Conservation (phyloP, 768 basidiomycete genomes). For the Mycena epipterygia region DNA sequence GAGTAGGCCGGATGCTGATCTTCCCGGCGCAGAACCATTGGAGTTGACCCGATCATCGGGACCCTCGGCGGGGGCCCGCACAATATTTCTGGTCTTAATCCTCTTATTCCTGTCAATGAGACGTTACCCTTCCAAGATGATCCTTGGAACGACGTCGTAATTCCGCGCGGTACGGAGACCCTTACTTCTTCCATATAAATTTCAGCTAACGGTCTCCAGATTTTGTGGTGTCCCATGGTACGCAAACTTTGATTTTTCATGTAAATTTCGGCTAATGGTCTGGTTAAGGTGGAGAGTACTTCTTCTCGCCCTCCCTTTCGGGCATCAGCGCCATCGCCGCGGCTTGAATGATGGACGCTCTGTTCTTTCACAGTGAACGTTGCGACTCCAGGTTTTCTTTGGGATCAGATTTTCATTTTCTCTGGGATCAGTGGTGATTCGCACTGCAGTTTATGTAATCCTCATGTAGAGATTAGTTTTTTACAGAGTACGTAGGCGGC, state of each 20-base stretch:
- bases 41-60: slow-evolving; percentile 37
- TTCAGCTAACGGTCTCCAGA: background rate
- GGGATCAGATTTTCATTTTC: background rate
- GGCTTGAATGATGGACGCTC: background rate
- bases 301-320: slow-evolving; percentile 30
- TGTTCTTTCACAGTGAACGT: no score
- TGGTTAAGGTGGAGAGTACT: slow-evolving; percentile 33
- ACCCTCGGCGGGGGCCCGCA: slow-evolving; percentile 21
- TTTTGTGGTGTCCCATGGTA: slow-evolving; percentile 28
- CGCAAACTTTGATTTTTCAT: no score
- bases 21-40: slow-evolving; percentile 13
- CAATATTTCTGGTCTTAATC: slow-evolving; percentile 34
- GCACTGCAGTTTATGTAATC: no score
- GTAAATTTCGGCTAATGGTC: no score
- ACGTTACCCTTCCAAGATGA: slow-evolving; percentile 21
- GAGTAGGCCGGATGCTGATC: background rate
- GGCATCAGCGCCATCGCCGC: slow-evolving; percentile 27
- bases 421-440: no score
- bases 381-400: no score
- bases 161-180: slow-evolving; percentile 15
- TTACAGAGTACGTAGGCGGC: no score
- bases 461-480: no score
- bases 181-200: background rate
- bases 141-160: slow-evolving; percentile 21
- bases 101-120: slow-evolving; percentile 2